Evolutionary conservation across 202 grass and related monocot genomes (phyloP), one percentile per base, ranked within the genome.

Genomic region (Dendrocalamus latiflorus): DNA sequence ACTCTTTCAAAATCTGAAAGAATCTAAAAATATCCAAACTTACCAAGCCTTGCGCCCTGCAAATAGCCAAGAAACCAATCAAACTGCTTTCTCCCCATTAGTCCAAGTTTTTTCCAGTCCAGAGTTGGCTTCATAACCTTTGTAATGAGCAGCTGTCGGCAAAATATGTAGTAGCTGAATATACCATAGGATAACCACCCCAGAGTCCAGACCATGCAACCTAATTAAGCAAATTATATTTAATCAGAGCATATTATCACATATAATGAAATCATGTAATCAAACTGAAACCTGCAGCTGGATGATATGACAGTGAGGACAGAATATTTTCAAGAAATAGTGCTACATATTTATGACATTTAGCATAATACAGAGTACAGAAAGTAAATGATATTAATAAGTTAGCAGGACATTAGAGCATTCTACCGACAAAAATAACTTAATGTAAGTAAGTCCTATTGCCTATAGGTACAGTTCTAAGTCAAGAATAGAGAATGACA

Each of bases 81-180:
- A 70, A 70, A 53, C 22, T 43, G 44, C 21, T 85, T 71, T 22
- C 10, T 42, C 34, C 45, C 4, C 43, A 72, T 47, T 71, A 77
- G 81, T 65, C 14, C 61, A 81, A 34, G 6, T 77, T 45, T 56
- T 65, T 62, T 70, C 34, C 20, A 45, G 70, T 25, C 30, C 25
- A 54, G 20, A 80, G 28, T 81, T 85, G 10, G 55, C 38, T 85
- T 79, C 30, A 70, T 39, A 77, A 76, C 28, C 60, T 76, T 45
- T 77, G 21, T 26, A 65, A 36, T 49, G 6, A 49, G 20, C 61
- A 65, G 65, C 72, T 48, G 22, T 33, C 57, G 15, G 48, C 38
- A 77, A 89, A 81, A 59, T 66, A 74, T 76, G 45, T 5, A 76
- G 70, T 81, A 47, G 28, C 8, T 38, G 51, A 75, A 30, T 3